Percentiles rank a stretch among this genome's conserved stretches.
phyloP scores from a whole-genome alignment of 768 basidiomycete genomes.

The Dictyophora rubrovolvata region DNA sequence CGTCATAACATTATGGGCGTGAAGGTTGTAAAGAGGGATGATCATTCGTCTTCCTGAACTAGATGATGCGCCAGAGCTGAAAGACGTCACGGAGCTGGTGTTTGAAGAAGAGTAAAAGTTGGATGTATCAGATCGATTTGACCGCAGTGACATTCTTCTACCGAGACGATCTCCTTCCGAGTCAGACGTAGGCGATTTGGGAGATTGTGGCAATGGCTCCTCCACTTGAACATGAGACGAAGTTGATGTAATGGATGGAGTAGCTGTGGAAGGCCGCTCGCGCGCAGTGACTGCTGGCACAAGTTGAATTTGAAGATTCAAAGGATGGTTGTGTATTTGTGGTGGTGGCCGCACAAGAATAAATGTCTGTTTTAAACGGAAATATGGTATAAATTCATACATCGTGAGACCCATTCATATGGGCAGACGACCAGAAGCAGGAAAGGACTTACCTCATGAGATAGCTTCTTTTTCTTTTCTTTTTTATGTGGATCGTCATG shows the following conservation, averaged over 20 bases:
- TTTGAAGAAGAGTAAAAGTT: constrained; percentile 41
- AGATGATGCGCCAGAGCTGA: constrained; percentile 29
- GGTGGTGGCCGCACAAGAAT: constrained; percentile 89
- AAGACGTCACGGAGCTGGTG: constrained; percentile 17
- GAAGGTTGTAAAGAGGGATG: constrained; percentile 78
- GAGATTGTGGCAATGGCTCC: constrained; percentile 16
- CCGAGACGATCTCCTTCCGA: constrained; percentile 3
- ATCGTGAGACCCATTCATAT: background rate
- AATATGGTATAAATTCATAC: constrained; percentile 6
- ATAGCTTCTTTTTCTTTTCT: constrained; percentile 37
- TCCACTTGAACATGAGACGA: constrained; percentile 22
- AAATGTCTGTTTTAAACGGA: constrained; percentile 50
- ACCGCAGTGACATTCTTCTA: constrained; percentile 21
- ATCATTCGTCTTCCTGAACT: constrained; percentile 55
- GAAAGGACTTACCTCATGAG: constrained; percentile 35
- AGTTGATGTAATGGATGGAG: constrained; percentile 34
- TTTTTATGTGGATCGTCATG: background rate
- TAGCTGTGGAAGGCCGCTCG: constrained; percentile 23
- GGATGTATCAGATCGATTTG: constrained; percentile 41
- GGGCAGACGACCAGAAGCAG: background rate
- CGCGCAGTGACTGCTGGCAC: constrained; percentile 53
- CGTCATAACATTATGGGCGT: constrained; percentile 80
- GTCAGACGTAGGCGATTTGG: constrained; percentile 24
- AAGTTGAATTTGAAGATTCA: constrained; percentile 88
- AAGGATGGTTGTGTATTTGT: constrained; percentile 70